These are phyloP conservation scores for Coccomyxa subellipsoidea DNA, from an alignment of 163 green algal species.

Conservation along the genomic window DNA sequence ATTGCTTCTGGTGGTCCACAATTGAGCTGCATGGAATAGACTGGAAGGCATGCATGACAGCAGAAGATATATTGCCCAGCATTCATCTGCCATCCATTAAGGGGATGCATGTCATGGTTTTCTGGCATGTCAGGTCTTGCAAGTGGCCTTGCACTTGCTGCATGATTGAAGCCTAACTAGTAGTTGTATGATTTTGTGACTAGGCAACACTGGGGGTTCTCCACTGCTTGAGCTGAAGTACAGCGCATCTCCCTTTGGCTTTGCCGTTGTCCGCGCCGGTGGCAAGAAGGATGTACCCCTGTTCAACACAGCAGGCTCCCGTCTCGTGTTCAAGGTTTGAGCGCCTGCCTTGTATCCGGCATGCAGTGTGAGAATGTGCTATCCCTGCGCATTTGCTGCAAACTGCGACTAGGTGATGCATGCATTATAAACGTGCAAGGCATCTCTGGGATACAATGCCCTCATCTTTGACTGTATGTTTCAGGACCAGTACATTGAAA, in stretches of 20 bases:
- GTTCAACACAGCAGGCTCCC: background rate
- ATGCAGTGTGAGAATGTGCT: background rate
- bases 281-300: background rate
- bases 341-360: background rate
- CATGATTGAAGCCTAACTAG: too few relatives aligned
- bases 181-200: background rate
- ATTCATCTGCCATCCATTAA: too few relatives aligned
- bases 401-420: background rate
- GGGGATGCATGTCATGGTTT: too few relatives aligned
- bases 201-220: background rate
- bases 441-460: too few relatives aligned
- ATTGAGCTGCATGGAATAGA: too few relatives aligned
- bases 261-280: background rate
- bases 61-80: too few relatives aligned
- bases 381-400: background rate
- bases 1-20: too few relatives aligned
- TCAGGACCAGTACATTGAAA: constrained; percentile 59
- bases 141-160: background rate
- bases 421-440: background rate
- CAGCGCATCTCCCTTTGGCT: constrained; percentile 3
- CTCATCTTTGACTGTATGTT: too few relatives aligned
- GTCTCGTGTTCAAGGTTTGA: constrained; percentile 12
- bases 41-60: too few relatives aligned
- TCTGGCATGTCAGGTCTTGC: too few relatives aligned
- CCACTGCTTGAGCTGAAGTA: background rate